phyloP scores from a whole-genome alignment of 441 rosid species.

The Pelargonium myrrhifolium region DNA sequence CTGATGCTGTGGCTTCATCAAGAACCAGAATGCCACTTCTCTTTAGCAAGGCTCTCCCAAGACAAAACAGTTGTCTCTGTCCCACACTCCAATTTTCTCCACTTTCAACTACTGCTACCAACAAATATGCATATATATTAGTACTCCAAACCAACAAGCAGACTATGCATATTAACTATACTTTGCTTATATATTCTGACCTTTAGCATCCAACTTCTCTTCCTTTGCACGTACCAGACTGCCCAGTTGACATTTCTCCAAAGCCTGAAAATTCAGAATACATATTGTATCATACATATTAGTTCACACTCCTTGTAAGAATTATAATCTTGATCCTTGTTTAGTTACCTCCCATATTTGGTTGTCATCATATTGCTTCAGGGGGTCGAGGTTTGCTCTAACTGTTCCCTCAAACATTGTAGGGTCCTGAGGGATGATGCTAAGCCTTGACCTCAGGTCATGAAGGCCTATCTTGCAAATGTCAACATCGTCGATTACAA shows the following conservation, averaged over 20 bases:
- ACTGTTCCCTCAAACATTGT: conserved; percentile 93
- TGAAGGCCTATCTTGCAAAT: conserved; percentile 69
- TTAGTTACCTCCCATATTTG: conserved; percentile 79
- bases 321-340: neutral
- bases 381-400: conserved; percentile 80
- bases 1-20: conserved; percentile 96
- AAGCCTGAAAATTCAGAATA: conserved; percentile 37
- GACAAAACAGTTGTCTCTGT: conserved; percentile 86
- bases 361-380: conserved; percentile 68
- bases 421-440: conserved; percentile 92
- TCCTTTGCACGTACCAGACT: conserved; percentile 78
- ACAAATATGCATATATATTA: conserved; percentile 22
- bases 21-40: conserved; percentile 74
- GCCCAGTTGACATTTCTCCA: conserved; percentile 88
- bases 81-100: conserved; percentile 99
- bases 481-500: conserved; percentile 62
- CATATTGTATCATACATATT: too few relatives aligned
- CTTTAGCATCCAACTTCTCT: conserved; percentile 54
- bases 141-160: neutral
- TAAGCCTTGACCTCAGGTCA: conserved; percentile 68
- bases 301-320: neutral
- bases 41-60: conserved; percentile 72
- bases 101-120: conserved; percentile 56
- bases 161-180: neutral
- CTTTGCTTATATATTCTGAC: conserved; percentile 23